Percentiles rank a stretch among this genome's conserved stretches.
phyloP scores from a whole-genome alignment of 768 basidiomycete species.

The Boletus tomentosulus region DNA sequence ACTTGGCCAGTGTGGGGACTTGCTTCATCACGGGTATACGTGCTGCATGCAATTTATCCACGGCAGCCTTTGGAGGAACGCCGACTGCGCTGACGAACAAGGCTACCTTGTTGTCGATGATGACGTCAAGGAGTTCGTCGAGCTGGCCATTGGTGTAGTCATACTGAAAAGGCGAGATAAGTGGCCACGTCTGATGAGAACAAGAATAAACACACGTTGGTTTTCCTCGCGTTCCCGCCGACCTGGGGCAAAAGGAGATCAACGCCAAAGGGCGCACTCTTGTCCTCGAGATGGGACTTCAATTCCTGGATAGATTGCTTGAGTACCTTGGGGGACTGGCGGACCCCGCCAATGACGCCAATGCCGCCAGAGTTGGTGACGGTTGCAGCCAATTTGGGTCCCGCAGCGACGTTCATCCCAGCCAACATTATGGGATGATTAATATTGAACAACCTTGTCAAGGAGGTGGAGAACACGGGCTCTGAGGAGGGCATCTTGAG shows the following conservation, averaged over 20 bases:
- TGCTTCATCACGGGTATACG: slow-evolving; percentile 85
- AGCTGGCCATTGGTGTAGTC: slow-evolving; percentile 82
- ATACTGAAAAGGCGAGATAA: slow-evolving; percentile 30
- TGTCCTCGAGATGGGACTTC: slow-evolving; percentile 69
- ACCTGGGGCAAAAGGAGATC: slow-evolving; percentile 82
- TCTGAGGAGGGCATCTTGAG: slow-evolving; percentile 60
- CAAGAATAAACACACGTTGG: slow-evolving; percentile 47
- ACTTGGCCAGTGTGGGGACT: slow-evolving; percentile 20
- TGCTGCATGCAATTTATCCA: slow-evolving; percentile 77
- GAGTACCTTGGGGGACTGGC: slow-evolving; percentile 69
- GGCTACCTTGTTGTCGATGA: slow-evolving; percentile 66
- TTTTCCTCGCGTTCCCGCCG: slow-evolving; percentile 79
- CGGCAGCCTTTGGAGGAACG: slow-evolving; percentile 78
- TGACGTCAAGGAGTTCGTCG: slow-evolving; percentile 70
- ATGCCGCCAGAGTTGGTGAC: slow-evolving; percentile 91
- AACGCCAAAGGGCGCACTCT: slow-evolving; percentile 74
- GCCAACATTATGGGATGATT: slow-evolving; percentile 85
- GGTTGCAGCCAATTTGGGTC: slow-evolving; percentile 78
- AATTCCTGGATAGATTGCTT: slow-evolving; percentile 65
- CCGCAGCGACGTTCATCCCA: slow-evolving; percentile 83
- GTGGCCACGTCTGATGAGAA: not conserved
- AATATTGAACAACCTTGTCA: slow-evolving; percentile 73
- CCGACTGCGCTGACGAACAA: slow-evolving; percentile 84
- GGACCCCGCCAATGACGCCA: slow-evolving; percentile 84
- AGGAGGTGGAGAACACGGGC: slow-evolving; percentile 64